A percentile compares a stretch with the other conserved stretches of the same genome.
Conservation (phyloP, 441 rosid species). For the Euphorbia schlechtendalii region DNA sequence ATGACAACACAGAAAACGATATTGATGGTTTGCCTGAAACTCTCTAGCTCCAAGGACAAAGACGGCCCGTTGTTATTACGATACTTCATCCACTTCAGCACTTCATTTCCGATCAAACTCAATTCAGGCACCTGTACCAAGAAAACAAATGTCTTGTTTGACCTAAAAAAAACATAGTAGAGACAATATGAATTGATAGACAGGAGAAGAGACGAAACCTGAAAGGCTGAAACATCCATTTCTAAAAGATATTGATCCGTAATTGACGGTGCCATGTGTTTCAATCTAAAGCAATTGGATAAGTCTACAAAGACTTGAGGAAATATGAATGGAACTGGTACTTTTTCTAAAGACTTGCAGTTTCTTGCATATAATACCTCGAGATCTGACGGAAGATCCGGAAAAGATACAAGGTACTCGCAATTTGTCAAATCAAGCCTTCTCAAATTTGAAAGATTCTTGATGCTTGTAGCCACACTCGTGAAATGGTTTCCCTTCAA, state of each 20-base stretch:
- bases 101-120: background rate
- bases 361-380: background rate
- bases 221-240: too few relatives aligned
- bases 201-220: too few relatives aligned
- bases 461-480: too few relatives aligned
- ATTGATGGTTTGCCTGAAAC: background rate
- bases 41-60: background rate
- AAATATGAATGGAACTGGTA: background rate
- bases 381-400: background rate
- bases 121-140: background rate
- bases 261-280: too few relatives aligned
- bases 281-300: too few relatives aligned
- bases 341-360: background rate
- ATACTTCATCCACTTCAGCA: background rate
- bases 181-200: too few relatives aligned
- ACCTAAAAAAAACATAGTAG: too few relatives aligned
- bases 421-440: background rate
- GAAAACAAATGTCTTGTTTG: too few relatives aligned
- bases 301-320: background rate
- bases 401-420: background rate
- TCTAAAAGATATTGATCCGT: too few relatives aligned
- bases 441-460: too few relatives aligned
- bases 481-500: too few relatives aligned
- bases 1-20: background rate
- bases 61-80: background rate